phyloP scores from a whole-genome alignment of 352 stramenopile genomes.

The Phytophthora ohioensis region DNA sequence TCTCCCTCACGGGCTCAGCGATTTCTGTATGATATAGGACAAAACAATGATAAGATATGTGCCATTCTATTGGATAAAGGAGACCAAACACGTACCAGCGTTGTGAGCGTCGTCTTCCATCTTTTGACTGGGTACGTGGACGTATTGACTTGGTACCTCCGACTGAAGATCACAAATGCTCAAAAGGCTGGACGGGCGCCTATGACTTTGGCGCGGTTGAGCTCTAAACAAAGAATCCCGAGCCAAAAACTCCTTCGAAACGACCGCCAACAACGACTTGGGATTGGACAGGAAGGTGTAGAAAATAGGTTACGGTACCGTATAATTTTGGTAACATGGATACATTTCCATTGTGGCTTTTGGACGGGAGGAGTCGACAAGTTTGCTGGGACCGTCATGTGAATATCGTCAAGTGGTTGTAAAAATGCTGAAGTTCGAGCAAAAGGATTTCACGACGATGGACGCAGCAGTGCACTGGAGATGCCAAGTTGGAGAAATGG shows the following conservation, averaged over 20 bases:
- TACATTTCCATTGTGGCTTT: not conserved
- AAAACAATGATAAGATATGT: not conserved
- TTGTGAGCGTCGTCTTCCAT: constrained; percentile 71
- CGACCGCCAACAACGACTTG: constrained; percentile 23
- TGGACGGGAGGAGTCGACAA: too few relatives aligned
- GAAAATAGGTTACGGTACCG: not conserved
- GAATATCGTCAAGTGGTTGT: too few relatives aligned
- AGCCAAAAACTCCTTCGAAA: constrained; percentile 30
- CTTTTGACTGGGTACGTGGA: not conserved
- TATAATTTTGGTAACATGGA: not conserved
- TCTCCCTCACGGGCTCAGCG: constrained; percentile 31
- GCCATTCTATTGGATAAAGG: not conserved
- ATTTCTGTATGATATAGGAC: constrained; percentile 18
- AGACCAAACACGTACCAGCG: constrained; percentile 33
- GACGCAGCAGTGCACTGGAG: too few relatives aligned
- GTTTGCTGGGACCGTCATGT: too few relatives aligned
- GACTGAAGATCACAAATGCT: constrained; percentile 44
- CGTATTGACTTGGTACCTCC: constrained; percentile 25
- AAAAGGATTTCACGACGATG: too few relatives aligned
- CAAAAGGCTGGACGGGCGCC: not conserved
- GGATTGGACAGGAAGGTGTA: constrained; percentile 19
- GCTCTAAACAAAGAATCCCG: constrained; percentile 18
- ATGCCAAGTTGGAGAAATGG: too few relatives aligned
- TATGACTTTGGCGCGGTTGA: constrained; percentile 12
- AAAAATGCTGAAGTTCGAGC: too few relatives aligned